Base-by-base conservation (phyloP, 2,329 filamentous ascomycete genomes). In the Trichoderma brevicompactum region DNA sequence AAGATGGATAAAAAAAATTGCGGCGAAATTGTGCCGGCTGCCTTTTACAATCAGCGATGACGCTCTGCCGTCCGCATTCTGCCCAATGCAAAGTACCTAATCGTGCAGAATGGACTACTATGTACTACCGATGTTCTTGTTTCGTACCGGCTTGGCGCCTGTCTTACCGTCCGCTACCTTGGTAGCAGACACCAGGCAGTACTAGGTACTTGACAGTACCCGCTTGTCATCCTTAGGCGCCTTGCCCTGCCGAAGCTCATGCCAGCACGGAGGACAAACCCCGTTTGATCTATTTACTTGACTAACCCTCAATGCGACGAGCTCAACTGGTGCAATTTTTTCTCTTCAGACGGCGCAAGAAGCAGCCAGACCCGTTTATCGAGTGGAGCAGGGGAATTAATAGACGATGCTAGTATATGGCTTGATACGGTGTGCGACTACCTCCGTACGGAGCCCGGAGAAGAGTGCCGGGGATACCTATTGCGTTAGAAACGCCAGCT, bases 311-410 rank as follows among this genome's bases (percentile, higher is more conserved):
- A 43, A 43, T 62, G n/a, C 58, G 9, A 23, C 6, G 23, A 43
- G 40, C 40, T 36, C 32, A 40, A 63, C 60, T 54, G 60, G 48
- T 34, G n/a, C 38, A 10, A 46, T 32, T 36, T 38, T 38, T 38
- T 7, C 7, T 38, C 10, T 19, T 10, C 5, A 36, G 13, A 36
- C 28, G 49, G 40, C 60, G 60, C 49, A 63, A 53, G 40, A 49
- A 53, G 38, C 48, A 62, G 59, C 59, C 48, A 62, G 49, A 28
- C 60, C 60, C 60, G n/a, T 63, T 17, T 9, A 9, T 54, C 28
- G 13, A 13, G 60, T 63, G 60, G 60, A 54, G 60, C 38, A 38
- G 40, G 19, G 36, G 41, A 28, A 40, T 40, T 23, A 54, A 38
- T 41, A 40, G 17, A 41, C 23, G 15, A 49, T 28, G 23, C 23